Conservation (phyloP, 805 yeast genomes). For the Wickerhamiella parazyma region DNA sequence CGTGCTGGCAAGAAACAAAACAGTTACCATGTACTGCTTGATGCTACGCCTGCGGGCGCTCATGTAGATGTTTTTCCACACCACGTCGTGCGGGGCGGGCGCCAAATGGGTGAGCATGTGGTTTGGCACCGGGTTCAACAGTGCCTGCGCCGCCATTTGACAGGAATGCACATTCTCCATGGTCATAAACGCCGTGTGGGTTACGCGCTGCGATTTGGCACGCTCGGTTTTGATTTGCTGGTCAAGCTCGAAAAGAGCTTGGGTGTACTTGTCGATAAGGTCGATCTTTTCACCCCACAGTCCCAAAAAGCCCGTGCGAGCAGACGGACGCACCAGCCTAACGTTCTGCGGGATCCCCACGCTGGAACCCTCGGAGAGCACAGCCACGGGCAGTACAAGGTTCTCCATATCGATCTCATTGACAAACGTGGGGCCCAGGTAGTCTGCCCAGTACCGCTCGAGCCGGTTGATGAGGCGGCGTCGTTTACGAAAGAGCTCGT, state of each 20-base stretch:
- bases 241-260: constrained; percentile 55
- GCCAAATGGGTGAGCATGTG: constrained; percentile 72
- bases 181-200: constrained; percentile 86
- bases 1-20: constrained; percentile 53
- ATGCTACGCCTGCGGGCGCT: constrained; percentile 58
- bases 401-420: constrained; percentile 11
- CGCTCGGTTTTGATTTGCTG: constrained; percentile 54
- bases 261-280: constrained; percentile 64
- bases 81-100: constrained; percentile 91
- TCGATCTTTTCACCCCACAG: constrained; percentile 59
- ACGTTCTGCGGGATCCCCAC: constrained; percentile 6
- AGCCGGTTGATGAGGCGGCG: constrained; percentile 38
- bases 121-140: constrained; percentile 77
- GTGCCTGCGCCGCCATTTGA: constrained; percentile 93
- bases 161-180: constrained; percentile 94
- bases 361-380: neutral
- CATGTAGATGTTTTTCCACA: constrained; percentile 82
- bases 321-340: constrained; percentile 39
- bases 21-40: constrained; percentile 50
- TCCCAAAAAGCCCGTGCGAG: constrained; percentile 48
- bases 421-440: constrained; percentile 34
- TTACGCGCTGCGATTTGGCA: constrained; percentile 48
- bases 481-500: constrained; percentile 49
- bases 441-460: constrained; percentile 62
- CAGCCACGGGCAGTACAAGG: constrained; percentile 2